phyloP scores from a whole-genome alignment of 2,329 filamentous ascomycete species.

The Verticillium klebahnii region DNA sequence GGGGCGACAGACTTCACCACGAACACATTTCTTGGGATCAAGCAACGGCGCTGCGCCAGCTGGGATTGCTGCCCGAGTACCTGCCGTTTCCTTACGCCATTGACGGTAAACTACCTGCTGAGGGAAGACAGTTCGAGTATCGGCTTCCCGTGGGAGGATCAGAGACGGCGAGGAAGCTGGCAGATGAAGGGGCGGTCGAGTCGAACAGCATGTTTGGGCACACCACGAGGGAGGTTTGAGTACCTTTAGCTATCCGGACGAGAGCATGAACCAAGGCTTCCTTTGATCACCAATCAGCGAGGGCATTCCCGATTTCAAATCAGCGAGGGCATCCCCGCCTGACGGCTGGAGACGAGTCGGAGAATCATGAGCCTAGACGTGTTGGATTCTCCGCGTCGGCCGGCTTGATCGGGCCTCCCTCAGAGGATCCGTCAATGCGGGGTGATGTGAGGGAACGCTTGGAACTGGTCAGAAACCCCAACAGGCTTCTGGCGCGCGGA shows the following conservation, averaged over 20 bases:
- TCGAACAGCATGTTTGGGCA: conserved; percentile 27
- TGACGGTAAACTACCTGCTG: conserved; percentile 22
- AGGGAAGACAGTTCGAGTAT: conserved; percentile 20
- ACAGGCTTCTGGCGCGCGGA: not conserved
- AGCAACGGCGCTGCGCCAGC: conserved; percentile 55
- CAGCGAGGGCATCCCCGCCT: not conserved
- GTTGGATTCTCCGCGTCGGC: not conserved
- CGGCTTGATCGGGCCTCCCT: not conserved
- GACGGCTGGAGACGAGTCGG: not conserved
- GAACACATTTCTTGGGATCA: conserved; percentile 69
- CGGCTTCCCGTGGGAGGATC: conserved; percentile 24
- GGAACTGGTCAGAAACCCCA: not conserved
- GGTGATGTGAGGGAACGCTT: not conserved
- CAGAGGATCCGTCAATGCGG: not conserved
- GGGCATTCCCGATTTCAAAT: not conserved
- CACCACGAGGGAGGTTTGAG: not conserved
- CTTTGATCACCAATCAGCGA: not conserved
- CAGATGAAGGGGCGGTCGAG: conserved; percentile 20
- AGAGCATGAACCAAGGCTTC: no score
- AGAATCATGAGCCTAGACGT: not conserved
- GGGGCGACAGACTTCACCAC: conserved; percentile 59
- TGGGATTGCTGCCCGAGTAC: conserved; percentile 53
- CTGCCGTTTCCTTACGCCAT: conserved; percentile 57
- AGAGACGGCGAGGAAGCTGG: conserved; percentile 26
- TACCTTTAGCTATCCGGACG: no score